A percentile compares a stretch with the other conserved stretches of the same genome.
phyloP scores from a whole-genome alignment of 2,329 filamentous ascomycete genomes.

The Pseudogymnoascus sp. region DNA sequence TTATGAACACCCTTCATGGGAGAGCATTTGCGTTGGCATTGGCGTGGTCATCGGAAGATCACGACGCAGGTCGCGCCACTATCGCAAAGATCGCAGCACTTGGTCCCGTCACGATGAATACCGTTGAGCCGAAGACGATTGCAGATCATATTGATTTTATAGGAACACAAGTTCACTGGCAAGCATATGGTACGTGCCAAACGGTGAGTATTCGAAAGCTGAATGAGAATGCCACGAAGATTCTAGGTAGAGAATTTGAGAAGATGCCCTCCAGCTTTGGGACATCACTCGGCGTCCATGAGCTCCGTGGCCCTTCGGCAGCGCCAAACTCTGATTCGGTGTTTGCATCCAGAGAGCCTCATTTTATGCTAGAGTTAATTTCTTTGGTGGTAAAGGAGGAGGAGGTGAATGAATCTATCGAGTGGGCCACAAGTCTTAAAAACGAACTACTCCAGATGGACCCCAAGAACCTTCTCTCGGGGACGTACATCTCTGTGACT shows the following conservation, averaged over 20 bases:
- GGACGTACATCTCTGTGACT: constrained; percentile 28
- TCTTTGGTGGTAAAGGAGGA: constrained; percentile 18
- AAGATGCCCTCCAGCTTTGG: constrained; percentile 22
- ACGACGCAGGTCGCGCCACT: no score
- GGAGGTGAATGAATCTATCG: constrained; percentile 19
- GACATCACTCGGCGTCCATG: constrained; percentile 26
- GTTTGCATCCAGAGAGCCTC: constrained; percentile 25
- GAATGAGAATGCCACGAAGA: no score
- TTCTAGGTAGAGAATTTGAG: constrained; percentile 6
- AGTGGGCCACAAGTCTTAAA: constrained; percentile 20
- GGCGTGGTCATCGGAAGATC: no score
- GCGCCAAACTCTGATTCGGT: constrained; percentile 21
- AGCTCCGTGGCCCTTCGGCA: constrained; percentile 21
- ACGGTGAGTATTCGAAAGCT: no score
- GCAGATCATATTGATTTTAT: no score
- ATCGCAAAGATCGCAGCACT: no score
- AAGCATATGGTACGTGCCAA: no score
- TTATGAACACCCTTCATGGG: no score
- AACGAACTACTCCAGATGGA: constrained; percentile 19
- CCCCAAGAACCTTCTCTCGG: constrained; percentile 23
- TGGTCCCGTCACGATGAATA: no score
- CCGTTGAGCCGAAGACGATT: no score
- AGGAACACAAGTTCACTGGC: no score
- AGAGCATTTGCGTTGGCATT: no score
- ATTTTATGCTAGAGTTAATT: constrained; percentile 32